These are phyloP conservation scores for Helianthus annuus DNA, from an alignment of 129 eudicot species.

Conservation along the genomic window HanXRQr2.0-SUNRISE NC_035436.2:155576455-155576954, in stretches of 20 bases:
- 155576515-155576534: conserved; percentile 73
- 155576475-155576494: conserved; percentile 83
- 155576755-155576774: too few species aligned
- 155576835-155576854: conserved; percentile 78
- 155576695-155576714: conserved; percentile 43
- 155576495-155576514: conserved; percentile 79
- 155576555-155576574: conserved; percentile 62
- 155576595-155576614: conserved; percentile 52
- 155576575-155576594: conserved; percentile 50
- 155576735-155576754: too few species aligned
- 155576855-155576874: conserved; percentile 88
- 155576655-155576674: conserved; percentile 58
- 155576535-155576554: conserved; percentile 86
- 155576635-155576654: conserved; percentile 21
- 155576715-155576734: too few species aligned
- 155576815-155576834: conserved; percentile 51
- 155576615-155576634: conserved; percentile 21
- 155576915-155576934: conserved; percentile 80
- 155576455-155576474: conserved; percentile 74
- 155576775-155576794: conserved; percentile 47
- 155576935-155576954: conserved; percentile 78
- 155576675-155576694: conserved; percentile 65
- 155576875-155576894: conserved; percentile 96
- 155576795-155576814: conserved; percentile 8
- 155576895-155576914: conserved; percentile 85